Evolutionary conservation across 352 stramenopile species (phyloP), one percentile per base, ranked within the genome.

Genomic region (Phytophthora idaei): DNA sequence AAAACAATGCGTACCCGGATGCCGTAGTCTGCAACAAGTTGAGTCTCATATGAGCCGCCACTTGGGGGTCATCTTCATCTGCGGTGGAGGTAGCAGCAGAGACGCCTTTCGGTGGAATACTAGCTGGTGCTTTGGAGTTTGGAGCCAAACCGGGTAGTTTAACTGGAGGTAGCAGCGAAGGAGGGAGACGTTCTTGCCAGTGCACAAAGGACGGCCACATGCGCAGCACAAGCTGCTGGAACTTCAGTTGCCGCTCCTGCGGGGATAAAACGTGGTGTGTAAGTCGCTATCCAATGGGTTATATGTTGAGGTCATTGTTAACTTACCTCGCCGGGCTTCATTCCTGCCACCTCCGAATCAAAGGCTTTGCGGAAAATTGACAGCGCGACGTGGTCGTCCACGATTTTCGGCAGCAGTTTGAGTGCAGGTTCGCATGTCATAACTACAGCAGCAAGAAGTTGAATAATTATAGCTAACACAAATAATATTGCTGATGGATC

Each of bases 191-290:
- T 3, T 84, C 79, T 17, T 74, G 69, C 61, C 81, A 83, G 1
- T 86, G 68, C 36, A 90, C 67, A 48, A 90, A 90, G 8, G 81
- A 83, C 3, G 85, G 82, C 85, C 85, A 94, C 82, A 94, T 90
- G 10, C 85, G 82, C 27, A 94, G 60, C 45, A 92, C 82, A 21
- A 94, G 72, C 44, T 90, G 78, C 27, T 87, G 74, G 42, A 92
- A 91, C 53, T 84, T 86, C 14, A 49, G 29, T 29, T 89, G 77
- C 0, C 85, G 85, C 46, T 90, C 80, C 78, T 89, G 46, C 41
- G 31, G 2, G 32, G 17, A 36, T 11, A 21, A 44, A 7, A 27
- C 7, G 14, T 39, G 4, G 10, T 17, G 5, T 41, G 14, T 59
- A 4, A 59, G 52, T 15, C 14, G 28, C 8, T n/a, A 8, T 34